A percentile compares a stretch with the other conserved stretches of the same genome.
Conservation (phyloP, 1,284 basidiomycete species). For the Ustilago curta region DNA sequence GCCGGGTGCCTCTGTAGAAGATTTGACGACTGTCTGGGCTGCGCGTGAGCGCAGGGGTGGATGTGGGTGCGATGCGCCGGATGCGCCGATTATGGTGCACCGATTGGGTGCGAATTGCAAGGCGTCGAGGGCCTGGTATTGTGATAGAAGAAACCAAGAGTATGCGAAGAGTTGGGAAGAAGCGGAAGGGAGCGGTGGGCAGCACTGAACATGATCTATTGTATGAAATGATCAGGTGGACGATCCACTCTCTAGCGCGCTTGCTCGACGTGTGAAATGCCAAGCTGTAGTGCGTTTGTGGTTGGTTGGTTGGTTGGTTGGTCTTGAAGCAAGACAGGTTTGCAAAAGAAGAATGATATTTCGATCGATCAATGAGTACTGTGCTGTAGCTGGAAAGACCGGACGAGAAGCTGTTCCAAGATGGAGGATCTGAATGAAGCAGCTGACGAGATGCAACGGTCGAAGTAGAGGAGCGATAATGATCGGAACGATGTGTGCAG, state of each 20-base stretch:
- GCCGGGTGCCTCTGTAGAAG: slow-evolving; percentile 6
- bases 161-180: slow-evolving; percentile 54
- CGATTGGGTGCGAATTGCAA: slow-evolving; percentile 13
- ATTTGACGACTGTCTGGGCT: not conserved
- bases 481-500: too few species aligned
- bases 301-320: not conserved
- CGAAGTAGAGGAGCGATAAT: not conserved
- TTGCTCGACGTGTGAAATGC: slow-evolving; percentile 27
- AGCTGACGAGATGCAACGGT: slow-evolving; percentile 3
- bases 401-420: not conserved
- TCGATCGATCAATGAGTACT: not conserved
- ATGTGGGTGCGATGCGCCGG: slow-evolving; percentile 1
- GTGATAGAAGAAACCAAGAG: slow-evolving; percentile 53
- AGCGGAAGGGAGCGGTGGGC: slow-evolving; percentile 52
- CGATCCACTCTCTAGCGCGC: slow-evolving; percentile 36
- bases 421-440: not conserved
- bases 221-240: slow-evolving; percentile 34
- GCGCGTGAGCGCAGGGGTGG: slow-evolving; percentile 17
- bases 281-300: slow-evolving; percentile 11
- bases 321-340: not conserved
- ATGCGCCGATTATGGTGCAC: slow-evolving; percentile 33
- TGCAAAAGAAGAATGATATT: too few species aligned
- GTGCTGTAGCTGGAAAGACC: not conserved
- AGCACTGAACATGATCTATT: slow-evolving; percentile 52
- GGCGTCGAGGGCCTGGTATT: slow-evolving; percentile 31